A percentile compares a stretch with the other conserved stretches of the same genome.
Conservation (phyloP, 1,284 basidiomycete species). For the Abortiporus biennis region DNA sequence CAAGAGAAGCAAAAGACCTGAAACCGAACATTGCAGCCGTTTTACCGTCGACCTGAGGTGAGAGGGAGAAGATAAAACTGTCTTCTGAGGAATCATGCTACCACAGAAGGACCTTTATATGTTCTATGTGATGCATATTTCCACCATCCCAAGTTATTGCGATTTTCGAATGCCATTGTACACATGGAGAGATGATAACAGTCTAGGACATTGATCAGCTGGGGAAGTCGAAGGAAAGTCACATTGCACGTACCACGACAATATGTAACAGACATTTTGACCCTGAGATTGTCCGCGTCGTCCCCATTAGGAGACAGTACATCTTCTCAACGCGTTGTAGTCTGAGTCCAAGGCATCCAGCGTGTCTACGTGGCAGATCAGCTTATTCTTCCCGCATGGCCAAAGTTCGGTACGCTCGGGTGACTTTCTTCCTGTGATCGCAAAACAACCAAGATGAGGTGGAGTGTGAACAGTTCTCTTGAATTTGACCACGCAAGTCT, state of each 20-base stretch:
- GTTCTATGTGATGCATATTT: neutral
- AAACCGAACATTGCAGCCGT: neutral
- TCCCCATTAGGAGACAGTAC: too few relatives aligned
- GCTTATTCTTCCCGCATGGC: too few relatives aligned
- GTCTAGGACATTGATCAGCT: neutral
- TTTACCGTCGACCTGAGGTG: neutral
- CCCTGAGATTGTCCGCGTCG: neutral
- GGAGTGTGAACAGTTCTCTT: too few relatives aligned
- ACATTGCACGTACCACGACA: neutral
- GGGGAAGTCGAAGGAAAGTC: neutral
- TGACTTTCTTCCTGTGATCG: too few relatives aligned
- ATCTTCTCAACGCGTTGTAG: too few relatives aligned
- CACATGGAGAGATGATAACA: neutral
- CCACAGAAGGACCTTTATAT: neutral
- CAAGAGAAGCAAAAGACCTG: constrained; percentile 12
- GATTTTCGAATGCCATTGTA: neutral
- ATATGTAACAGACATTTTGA: neutral
- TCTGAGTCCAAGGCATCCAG: too few relatives aligned
- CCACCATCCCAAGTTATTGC: neutral
- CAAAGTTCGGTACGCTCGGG: too few relatives aligned
- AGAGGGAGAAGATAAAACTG: neutral
- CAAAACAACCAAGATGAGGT: too few relatives aligned
- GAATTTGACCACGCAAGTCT: too few relatives aligned
- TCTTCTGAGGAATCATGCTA: neutral
- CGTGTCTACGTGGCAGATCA: too few relatives aligned